Evolutionary conservation across 2,329 filamentous ascomycete species (phyloP).

Genomic region (Oidium heveae): DNA sequence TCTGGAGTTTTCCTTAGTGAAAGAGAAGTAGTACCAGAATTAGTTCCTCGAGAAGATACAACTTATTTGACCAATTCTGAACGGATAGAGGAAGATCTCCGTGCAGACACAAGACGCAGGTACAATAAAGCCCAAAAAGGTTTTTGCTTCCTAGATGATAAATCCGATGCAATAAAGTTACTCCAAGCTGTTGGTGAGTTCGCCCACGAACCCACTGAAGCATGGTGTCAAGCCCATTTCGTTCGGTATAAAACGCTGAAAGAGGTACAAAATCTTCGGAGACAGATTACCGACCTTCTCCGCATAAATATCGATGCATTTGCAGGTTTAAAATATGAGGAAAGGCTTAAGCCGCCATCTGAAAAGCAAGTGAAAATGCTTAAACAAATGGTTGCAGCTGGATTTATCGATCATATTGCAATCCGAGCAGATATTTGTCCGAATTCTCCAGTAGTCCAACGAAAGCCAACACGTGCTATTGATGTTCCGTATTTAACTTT

Average conservation of each 20-base stretch:
- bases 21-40: slow-evolving; percentile 41
- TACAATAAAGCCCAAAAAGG: slow-evolving; percentile 51
- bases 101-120: slow-evolving; percentile 32
- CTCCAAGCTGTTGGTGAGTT: slow-evolving; percentile 76
- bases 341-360: slow-evolving; percentile 31
- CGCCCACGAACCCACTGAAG: slow-evolving; percentile 43
- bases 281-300: slow-evolving; percentile 62
- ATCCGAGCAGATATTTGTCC: slow-evolving; percentile 75
- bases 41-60: slow-evolving; percentile 23
- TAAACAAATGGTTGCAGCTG: slow-evolving; percentile 76
- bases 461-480: slow-evolving; percentile 61
- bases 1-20: slow-evolving; percentile 72
- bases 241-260: slow-evolving; percentile 67
- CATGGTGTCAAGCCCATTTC: slow-evolving; percentile 64
- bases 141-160: slow-evolving; percentile 59
- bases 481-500: slow-evolving; percentile 82
- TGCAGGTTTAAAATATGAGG: slow-evolving; percentile 28
- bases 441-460: slow-evolving; percentile 35
- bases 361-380: slow-evolving; percentile 51
- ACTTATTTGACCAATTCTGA: slow-evolving; percentile 37
- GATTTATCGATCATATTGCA: slow-evolving; percentile 84
- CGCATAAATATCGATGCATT: slow-evolving; percentile 45
- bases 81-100: slow-evolving; percentile 42
- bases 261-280: slow-evolving; percentile 61
- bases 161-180: slow-evolving; percentile 71